phyloP scores from a whole-genome alignment of 1,284 basidiomycete species.

The Ustilago hordei region DNA sequence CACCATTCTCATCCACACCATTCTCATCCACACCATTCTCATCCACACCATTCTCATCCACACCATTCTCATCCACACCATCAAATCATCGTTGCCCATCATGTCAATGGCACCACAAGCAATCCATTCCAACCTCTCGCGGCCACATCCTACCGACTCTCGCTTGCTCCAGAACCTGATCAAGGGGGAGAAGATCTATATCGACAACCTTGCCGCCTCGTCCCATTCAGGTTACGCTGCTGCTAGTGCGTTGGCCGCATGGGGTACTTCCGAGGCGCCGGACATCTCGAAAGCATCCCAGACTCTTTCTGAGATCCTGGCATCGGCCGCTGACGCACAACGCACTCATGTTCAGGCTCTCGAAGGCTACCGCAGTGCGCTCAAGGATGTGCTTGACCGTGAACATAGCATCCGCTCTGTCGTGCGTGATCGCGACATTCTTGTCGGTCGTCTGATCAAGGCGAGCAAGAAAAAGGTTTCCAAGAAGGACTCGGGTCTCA shows the following conservation, averaged over 20 bases:
- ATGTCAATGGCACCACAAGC: slow-evolving; percentile 56
- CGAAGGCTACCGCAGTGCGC: slow-evolving; percentile 69
- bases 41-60: too few relatives aligned
- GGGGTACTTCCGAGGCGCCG: slow-evolving; percentile 70
- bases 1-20: too few relatives aligned
- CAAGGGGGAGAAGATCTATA: slow-evolving; percentile 70
- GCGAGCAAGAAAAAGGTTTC: slow-evolving; percentile 66
- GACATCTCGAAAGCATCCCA: slow-evolving; percentile 68
- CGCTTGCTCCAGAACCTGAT: slow-evolving; percentile 70
- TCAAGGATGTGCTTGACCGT: slow-evolving; percentile 71
- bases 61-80: too few relatives aligned
- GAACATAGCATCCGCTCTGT: slow-evolving; percentile 70
- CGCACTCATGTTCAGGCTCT: slow-evolving; percentile 69
- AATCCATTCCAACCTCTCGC: slow-evolving; percentile 58
- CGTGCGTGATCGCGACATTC: slow-evolving; percentile 71
- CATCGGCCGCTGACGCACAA: slow-evolving; percentile 68
- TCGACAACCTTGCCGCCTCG: slow-evolving; percentile 56
- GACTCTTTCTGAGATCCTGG: slow-evolving; percentile 67
- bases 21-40: background rate
- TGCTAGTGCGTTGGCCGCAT: slow-evolving; percentile 69
- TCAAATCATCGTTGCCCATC: slow-evolving; percentile 18
- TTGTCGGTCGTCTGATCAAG: slow-evolving; percentile 71
- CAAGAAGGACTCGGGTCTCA: slow-evolving; percentile 57
- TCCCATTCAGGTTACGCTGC: slow-evolving; percentile 60
- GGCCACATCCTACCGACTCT: slow-evolving; percentile 67